phyloP scores from a whole-genome alignment of 164 flowering plant genomes.

The Tetrastigma voinierianum region DNA sequence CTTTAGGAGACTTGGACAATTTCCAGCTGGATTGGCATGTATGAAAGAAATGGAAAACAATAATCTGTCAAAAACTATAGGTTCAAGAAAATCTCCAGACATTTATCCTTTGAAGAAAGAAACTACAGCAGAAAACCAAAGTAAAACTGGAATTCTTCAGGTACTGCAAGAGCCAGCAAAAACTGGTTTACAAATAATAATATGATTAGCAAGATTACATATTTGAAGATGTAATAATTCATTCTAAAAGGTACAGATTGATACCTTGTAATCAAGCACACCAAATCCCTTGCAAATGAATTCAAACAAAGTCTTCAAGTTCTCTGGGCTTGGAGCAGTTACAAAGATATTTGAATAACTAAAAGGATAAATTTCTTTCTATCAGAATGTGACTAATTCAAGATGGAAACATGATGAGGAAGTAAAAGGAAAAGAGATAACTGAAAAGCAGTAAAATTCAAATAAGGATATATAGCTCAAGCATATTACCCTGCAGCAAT shows the following conservation, averaged over 20 bases:
- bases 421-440: background rate
- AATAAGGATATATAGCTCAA: background rate
- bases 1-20: too few species aligned
- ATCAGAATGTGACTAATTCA: constrained; percentile 7
- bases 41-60: too few species aligned
- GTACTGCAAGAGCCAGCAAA: background rate
- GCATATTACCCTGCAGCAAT: constrained; percentile 65
- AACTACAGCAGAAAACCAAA: background rate
- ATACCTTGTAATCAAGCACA: constrained; percentile 83
- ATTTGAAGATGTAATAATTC: background rate
- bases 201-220: background rate
- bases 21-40: too few species aligned
- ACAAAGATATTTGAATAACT: constrained; percentile 95
- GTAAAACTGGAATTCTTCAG: background rate
- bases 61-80: background rate
- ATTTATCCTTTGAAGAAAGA: too few species aligned
- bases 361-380: constrained; percentile 7
- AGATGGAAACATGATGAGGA: background rate
- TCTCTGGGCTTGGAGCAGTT: constrained; percentile 96
- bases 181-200: background rate
- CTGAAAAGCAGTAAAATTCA: background rate
- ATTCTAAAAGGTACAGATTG: background rate
- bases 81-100: background rate
- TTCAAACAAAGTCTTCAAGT: constrained; percentile 93
- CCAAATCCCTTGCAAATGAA: constrained; percentile 81